Conservation (phyloP, 768 basidiomycete species). For the Lyophyllum atratum region DNA sequence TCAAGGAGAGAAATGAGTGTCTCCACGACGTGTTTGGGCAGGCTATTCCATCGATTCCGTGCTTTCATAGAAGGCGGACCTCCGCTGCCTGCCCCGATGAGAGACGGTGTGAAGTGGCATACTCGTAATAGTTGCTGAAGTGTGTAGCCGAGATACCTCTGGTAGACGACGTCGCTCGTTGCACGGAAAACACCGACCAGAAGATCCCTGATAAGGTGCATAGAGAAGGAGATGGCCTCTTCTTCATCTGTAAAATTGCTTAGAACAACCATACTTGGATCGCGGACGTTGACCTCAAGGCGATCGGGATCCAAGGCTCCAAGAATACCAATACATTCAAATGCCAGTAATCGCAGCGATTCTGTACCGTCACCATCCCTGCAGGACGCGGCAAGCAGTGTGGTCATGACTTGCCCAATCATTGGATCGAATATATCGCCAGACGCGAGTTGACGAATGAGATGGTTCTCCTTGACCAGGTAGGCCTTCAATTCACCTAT, state of each 20-base stretch:
- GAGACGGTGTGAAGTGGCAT: constrained; percentile 81
- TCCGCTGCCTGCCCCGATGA: constrained; percentile 56
- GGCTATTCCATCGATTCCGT: constrained; percentile 72
- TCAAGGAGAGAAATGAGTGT: constrained; percentile 84
- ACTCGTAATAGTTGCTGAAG: constrained; percentile 90
- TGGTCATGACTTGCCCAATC: constrained; percentile 66
- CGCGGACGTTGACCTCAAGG: constrained; percentile 63
- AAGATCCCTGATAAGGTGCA: constrained; percentile 83
- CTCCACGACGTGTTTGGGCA: constrained; percentile 85
- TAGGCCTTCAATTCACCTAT: constrained; percentile 75
- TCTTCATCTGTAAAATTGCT: constrained; percentile 79
- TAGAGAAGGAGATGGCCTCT: constrained; percentile 77
- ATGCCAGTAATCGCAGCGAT: constrained; percentile 66
- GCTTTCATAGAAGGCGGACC: constrained; percentile 62
- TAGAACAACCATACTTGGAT: constrained; percentile 69
- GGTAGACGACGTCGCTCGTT: constrained; percentile 92
- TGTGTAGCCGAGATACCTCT: constrained; percentile 83
- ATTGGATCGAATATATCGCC: constrained; percentile 87
- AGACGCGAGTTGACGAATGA: constrained; percentile 63
- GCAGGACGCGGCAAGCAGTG: constrained; percentile 68
- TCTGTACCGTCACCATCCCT: constrained; percentile 81
- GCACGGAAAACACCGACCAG: constrained; percentile 90
- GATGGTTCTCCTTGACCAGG: constrained; percentile 49
- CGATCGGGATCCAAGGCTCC: constrained; percentile 97
- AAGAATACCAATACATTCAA: constrained; percentile 88